Evolutionary conservation across 2,329 filamentous ascomycete genomes (phyloP), one percentile per base, ranked within the genome.

Genomic region (Phyllosticta paracitricarpa): DNA sequence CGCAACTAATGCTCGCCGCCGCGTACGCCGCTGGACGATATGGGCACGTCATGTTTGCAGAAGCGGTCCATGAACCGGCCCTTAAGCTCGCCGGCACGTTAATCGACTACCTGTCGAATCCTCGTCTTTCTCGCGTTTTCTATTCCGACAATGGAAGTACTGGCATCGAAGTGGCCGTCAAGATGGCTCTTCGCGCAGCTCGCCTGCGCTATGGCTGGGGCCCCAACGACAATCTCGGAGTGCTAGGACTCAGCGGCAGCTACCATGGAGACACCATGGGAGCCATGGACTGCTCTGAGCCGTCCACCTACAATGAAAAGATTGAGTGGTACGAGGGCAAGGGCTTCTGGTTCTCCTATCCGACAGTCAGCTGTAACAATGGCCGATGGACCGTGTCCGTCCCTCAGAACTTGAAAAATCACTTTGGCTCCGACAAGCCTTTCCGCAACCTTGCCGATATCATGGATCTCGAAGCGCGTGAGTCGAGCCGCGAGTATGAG

Each of bases 191-290:
- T 0, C 81, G 88, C 4, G 89, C 89, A 0, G 76, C 88, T 0
- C 81, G 83, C 54, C 74, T 81, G 51, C 79, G 88, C 8, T 91
- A 91, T 65, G 82, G 80, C 9, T 90, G 86, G 86, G 76, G 80
- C 51, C 77, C 76, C 14, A 76, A 80, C 1, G 80, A 84, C 56
- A 72, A 81, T 8, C 78, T 92, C 10, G 83, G 83, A 2, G 83
- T 94, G 2, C 71, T 95, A 2, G 90, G 90, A 0, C 76, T 95
- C 9, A 89, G 87, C 69, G 89, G 89, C 0, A 89, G 87, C 65
- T 95, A 95, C 67, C 91, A 95, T 67, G 91, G 90, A 1, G 91
- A 95, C 68, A 95, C 90, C 0, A 91, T 95, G 55, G 90, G 90
- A 0, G 89, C 89, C 0, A 94, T 95, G 91, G 89, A 94, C 71